Conservation (phyloP, 768 basidiomycete genomes). For the Gelatoporia subvermispora region DNA sequence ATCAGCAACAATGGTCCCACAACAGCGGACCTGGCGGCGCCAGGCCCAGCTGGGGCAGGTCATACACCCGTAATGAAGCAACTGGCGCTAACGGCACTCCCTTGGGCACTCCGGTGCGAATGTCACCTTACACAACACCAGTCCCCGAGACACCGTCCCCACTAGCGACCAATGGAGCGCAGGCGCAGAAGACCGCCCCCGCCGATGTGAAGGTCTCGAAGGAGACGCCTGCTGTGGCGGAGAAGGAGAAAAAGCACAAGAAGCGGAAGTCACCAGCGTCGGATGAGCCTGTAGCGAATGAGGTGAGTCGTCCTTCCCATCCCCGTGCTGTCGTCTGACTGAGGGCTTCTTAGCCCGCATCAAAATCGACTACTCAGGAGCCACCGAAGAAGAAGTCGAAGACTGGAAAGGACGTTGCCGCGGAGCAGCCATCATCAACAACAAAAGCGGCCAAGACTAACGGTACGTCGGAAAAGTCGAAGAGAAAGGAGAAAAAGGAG, state of each 20-base stretch:
- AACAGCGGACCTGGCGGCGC: constrained; percentile 7
- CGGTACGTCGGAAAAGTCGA: constrained; percentile 15
- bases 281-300: constrained; percentile 7
- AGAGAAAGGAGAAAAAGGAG: constrained; percentile 24
- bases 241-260: constrained; percentile 23
- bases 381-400: constrained; percentile 21
- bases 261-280: constrained; percentile 18
- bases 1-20: constrained; percentile 16
- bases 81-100: constrained; percentile 74
- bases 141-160: constrained; percentile 8
- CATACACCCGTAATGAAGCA: constrained; percentile 11
- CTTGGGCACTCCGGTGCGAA: constrained; percentile 55
- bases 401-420: constrained; percentile 1
- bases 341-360: neutral
- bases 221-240: constrained; percentile 12
- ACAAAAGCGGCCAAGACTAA: neutral
- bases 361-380: constrained; percentile 11
- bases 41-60: constrained; percentile 10
- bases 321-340: neutral
- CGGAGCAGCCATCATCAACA: neutral
- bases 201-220: neutral
- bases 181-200: neutral
- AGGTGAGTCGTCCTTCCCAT: constrained; percentile 3
- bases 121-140: constrained; percentile 37
- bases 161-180: constrained; percentile 5